Conservation (phyloP, 2,329 filamentous ascomycete species). For the Ophiostoma piceae region DNA sequence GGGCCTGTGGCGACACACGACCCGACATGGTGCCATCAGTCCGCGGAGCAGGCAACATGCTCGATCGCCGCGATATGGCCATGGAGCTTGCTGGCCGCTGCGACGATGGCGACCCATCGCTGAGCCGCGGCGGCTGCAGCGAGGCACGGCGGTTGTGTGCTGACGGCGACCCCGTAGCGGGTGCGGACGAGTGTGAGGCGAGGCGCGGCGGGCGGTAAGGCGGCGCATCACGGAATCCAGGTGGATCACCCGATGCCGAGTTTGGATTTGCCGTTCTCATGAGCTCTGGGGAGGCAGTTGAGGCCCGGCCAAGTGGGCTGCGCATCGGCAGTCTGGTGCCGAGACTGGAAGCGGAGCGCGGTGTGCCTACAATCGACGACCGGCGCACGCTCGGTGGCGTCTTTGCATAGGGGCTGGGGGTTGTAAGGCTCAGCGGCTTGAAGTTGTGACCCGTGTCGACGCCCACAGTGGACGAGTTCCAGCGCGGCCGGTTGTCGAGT, state of each 20-base stretch:
- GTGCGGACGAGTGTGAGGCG: constrained; percentile 42
- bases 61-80: constrained; percentile 47
- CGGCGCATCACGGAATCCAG: constrained; percentile 48
- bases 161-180: constrained; percentile 31
- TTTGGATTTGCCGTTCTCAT: constrained; percentile 31
- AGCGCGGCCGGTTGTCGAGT: constrained; percentile 58
- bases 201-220: constrained; percentile 45
- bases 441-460: constrained; percentile 65
- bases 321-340: constrained; percentile 48
- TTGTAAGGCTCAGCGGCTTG: constrained; percentile 56
- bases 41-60: constrained; percentile 46
- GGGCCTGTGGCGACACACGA: constrained; percentile 45
- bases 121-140: constrained; percentile 44
- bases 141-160: constrained; percentile 46
- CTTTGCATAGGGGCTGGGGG: constrained; percentile 53
- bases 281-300: constrained; percentile 46
- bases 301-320: constrained; percentile 43
- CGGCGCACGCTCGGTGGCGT: constrained; percentile 39
- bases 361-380: constrained; percentile 41
- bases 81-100: constrained; percentile 54
- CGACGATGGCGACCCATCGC: constrained; percentile 27
- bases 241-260: constrained; percentile 40
- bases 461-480: constrained; percentile 63
- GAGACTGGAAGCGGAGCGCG: constrained; percentile 27
- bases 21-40: constrained; percentile 37